Evolutionary conservation across 768 basidiomycete species (phyloP).

Genomic region (Xerocomus brunneocitrinus): DNA sequence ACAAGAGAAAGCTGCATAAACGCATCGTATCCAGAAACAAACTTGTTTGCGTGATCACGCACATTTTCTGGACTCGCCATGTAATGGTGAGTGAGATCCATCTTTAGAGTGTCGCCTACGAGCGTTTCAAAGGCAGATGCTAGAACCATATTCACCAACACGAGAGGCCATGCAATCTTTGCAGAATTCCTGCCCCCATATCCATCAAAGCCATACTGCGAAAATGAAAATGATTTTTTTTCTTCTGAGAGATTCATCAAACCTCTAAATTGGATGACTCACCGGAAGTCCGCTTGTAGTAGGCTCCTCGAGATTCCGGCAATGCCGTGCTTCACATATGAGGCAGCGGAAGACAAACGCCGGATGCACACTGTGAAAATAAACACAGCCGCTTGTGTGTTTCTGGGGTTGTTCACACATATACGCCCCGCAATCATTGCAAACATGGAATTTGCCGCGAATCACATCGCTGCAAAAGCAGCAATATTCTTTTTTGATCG

Average conservation of each 20-base stretch:
- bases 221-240: no score
- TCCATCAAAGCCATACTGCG: neutral
- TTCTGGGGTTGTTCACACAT: neutral
- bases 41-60: neutral
- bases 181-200: neutral
- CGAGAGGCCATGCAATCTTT: neutral
- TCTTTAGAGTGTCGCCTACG: neutral
- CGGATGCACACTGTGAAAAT: no score
- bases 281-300: neutral
- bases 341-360: no score
- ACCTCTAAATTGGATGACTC: neutral
- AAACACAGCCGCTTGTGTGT: neutral
- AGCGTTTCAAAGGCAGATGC: neutral
- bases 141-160: neutral
- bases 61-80: neutral
- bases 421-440: neutral
- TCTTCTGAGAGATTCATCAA: no score
- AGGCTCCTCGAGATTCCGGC: neutral
- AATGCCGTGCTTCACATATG: neutral
- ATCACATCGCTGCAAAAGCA: neutral
- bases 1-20: no score
- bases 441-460: neutral
- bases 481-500: neutral
- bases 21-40: no score
- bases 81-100: neutral